These are phyloP conservation scores for Dioscorea dumetorum DNA, from an alignment of 106 monocot genomes.

Conservation along the genomic window DNA sequence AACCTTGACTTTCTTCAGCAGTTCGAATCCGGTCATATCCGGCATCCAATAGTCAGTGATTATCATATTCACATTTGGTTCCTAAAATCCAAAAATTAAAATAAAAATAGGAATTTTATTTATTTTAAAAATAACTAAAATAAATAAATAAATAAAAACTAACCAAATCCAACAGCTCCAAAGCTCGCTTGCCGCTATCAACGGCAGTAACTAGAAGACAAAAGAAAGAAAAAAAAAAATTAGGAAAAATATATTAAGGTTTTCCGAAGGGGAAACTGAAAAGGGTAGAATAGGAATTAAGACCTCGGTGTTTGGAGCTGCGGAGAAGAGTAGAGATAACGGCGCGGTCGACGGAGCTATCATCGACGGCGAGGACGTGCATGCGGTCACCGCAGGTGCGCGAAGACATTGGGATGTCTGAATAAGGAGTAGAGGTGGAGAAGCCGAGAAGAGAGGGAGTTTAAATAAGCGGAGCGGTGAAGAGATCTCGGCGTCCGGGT, in stretches of 20 bases:
- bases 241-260: neutral
- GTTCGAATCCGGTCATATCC: constrained; percentile 91
- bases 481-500: no score
- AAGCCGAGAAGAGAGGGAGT: no score
- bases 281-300: no score
- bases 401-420: no score
- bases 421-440: no score
- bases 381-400: constrained; percentile 6
- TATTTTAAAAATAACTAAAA: neutral
- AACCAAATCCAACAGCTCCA: constrained; percentile 61
- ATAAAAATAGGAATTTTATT: neutral
- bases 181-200: constrained; percentile 64
- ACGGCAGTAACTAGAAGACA: constrained; percentile 55
- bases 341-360: constrained; percentile 65
- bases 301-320: constrained; percentile 45
- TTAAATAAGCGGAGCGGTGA: no score
- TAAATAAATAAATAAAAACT: neutral
- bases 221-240: neutral
- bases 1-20: constrained; percentile 76
- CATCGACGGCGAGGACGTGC: constrained; percentile 69
- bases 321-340: constrained; percentile 41
- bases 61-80: constrained; percentile 64
- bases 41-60: constrained; percentile 97
- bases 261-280: no score
- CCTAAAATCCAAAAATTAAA: constrained; percentile 17